These are phyloP conservation scores for Ophiocordyceps robertsii DNA, from an alignment of 2,329 filamentous ascomycete genomes.

Conservation along the genomic window DNA sequence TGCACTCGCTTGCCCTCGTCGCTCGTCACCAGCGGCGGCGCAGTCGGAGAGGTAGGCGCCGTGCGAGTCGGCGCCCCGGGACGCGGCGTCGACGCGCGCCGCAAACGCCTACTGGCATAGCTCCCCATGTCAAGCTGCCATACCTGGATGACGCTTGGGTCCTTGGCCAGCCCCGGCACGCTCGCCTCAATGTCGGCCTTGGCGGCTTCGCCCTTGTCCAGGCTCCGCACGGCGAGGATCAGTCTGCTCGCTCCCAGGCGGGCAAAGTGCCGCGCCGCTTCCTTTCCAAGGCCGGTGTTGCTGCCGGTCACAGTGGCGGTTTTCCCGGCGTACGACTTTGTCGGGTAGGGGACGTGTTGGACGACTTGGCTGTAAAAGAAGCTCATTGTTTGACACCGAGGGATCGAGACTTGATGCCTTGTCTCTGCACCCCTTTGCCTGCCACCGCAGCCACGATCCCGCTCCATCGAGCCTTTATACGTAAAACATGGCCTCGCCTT, in stretches of 20 bases:
- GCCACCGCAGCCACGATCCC: too few species aligned
- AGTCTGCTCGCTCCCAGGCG: constrained; percentile 16
- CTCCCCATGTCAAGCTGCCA: constrained; percentile 36
- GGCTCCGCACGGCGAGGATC: constrained; percentile 21
- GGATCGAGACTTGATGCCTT: too few species aligned
- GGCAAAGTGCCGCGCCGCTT: constrained; percentile 20
- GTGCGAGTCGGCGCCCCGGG: not conserved
- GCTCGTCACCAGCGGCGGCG: not conserved
- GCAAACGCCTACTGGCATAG: constrained; percentile 32
- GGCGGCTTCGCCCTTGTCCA: constrained; percentile 19
- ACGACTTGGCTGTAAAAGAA: constrained; percentile 2
- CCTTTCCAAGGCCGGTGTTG: constrained; percentile 22
- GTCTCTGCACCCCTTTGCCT: too few species aligned
- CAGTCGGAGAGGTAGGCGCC: not conserved
- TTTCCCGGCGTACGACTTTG: constrained; percentile 13
- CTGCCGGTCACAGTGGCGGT: constrained; percentile 22
- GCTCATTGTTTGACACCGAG: not conserved
- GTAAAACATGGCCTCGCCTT: not conserved
- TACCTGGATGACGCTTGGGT: constrained; percentile 24
- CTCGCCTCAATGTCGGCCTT: constrained; percentile 19
- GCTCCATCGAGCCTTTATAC: too few species aligned
- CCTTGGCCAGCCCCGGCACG: constrained; percentile 5
- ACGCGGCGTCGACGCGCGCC: constrained; percentile 9
- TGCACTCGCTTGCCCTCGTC: constrained; percentile 1
- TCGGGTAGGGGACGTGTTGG: constrained; percentile 9